Conservation (phyloP, 1,139 yeast genomes). For the Suhomyces taliae region DNA sequence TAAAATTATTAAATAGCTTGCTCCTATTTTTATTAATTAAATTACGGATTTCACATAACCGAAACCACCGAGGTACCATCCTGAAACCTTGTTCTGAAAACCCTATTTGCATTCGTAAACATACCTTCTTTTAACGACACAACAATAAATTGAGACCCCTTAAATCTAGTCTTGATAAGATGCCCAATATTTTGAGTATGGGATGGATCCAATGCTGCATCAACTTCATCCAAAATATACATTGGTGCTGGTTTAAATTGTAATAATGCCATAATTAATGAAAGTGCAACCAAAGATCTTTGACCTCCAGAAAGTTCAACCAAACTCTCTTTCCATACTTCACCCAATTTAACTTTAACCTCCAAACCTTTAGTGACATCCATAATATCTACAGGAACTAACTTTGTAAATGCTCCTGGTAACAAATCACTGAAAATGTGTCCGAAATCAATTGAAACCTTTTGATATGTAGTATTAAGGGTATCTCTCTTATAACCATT, state of each 20-base stretch:
- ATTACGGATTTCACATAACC: constrained; percentile 34
- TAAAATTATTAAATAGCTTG: neutral
- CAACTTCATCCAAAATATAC: constrained; percentile 96
- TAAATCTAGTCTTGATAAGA: constrained; percentile 88
- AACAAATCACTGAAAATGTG: constrained; percentile 82
- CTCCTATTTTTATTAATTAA: neutral
- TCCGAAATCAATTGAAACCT: constrained; percentile 90
- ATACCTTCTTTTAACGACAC: constrained; percentile 97
- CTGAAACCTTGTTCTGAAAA: constrained; percentile 90
- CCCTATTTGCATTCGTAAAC: constrained; percentile 95
- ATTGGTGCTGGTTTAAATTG: constrained; percentile 98
- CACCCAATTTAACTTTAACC: constrained; percentile 87
- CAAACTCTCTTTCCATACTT: constrained; percentile 93
- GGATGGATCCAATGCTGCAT: constrained; percentile 94
- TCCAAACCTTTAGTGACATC: constrained; percentile 91
- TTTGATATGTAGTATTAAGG: constrained; percentile 77
- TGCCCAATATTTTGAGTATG: constrained; percentile 98
- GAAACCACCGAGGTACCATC: constrained; percentile 95
- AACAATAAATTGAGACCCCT: constrained; percentile 94
- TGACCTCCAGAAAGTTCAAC: constrained; percentile 98
- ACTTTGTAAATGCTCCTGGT: constrained; percentile 88
- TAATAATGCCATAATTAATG: constrained; percentile 83
- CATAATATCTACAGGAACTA: constrained; percentile 75
- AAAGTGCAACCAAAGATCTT: constrained; percentile 86
- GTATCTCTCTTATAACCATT: constrained; percentile 88